Conservation (phyloP, 2,329 filamentous ascomycete genomes). For the Aspergillus ochraceoroseus region DNA sequence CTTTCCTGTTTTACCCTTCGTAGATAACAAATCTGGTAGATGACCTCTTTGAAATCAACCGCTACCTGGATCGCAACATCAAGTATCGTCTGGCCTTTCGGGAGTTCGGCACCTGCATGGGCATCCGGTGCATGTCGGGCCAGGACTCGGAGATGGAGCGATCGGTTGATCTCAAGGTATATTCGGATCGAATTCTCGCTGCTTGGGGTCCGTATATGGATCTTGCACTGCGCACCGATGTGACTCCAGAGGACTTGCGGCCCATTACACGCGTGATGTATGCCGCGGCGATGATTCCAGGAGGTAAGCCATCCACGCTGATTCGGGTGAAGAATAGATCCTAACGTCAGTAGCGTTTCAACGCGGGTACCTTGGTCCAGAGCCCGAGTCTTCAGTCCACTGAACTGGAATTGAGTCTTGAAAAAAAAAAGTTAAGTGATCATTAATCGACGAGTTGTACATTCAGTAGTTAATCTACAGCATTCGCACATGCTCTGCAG, state of each 20-base stretch:
- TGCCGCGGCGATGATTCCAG: constrained; percentile 52
- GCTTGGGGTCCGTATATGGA: constrained; percentile 41
- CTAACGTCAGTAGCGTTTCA: constrained; percentile 30
- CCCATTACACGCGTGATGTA: constrained; percentile 57
- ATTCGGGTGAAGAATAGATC: not conserved
- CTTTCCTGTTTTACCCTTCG: not conserved
- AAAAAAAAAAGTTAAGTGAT: too few relatives aligned
- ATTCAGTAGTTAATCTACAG: too few relatives aligned
- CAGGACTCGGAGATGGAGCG: constrained; percentile 36
- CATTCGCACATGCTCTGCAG: too few relatives aligned
- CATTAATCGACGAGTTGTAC: too few relatives aligned
- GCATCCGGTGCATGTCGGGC: constrained; percentile 41
- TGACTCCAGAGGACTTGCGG: constrained; percentile 43
- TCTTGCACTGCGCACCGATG: constrained; percentile 28
- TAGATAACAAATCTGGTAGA: constrained; percentile 27
- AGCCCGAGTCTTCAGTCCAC: constrained; percentile 25
- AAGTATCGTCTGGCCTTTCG: constrained; percentile 48
- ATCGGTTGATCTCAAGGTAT: constrained; percentile 28
- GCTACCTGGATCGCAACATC: constrained; percentile 34
- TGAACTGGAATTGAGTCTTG: too few relatives aligned
- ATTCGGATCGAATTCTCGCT: constrained; percentile 35
- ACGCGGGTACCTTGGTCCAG: constrained; percentile 33
- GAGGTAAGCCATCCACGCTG: constrained; percentile 43
- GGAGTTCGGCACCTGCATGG: constrained; percentile 53
- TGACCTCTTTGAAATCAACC: constrained; percentile 35